Evolutionary conservation across 208 protist species (phyloP), one percentile per base, ranked within the genome.

Genomic region (Cochliopodium minus): DNA sequence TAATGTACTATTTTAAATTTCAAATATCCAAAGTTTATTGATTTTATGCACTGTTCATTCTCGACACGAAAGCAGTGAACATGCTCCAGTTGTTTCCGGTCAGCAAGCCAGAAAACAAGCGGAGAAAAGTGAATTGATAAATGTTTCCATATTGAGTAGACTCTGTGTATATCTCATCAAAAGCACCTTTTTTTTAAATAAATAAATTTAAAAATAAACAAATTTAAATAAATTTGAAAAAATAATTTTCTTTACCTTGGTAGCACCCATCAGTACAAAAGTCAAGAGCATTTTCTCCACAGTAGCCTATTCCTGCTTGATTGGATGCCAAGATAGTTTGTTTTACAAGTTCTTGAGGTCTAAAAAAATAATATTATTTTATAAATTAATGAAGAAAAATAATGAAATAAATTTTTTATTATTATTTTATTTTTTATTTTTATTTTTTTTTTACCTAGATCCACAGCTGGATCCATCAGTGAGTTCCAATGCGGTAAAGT

Each of bases 401-500:
- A n/a, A n/a, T n/a, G n/a, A n/a, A n/a, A n/a, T n/a, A n/a, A n/a
- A n/a, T n/a, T n/a, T n/a, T n/a, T n/a, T n/a, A n/a, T n/a, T n/a
- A n/a, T n/a, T n/a, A n/a, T n/a, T n/a, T n/a, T n/a, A n/a, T n/a
- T n/a, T n/a, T n/a, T n/a, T n/a, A n/a, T n/a, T n/a, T n/a, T n/a
- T n/a, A n/a, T n/a, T n/a, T n/a, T n/a, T n/a, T n/a, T n/a, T n/a
- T n/a, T n/a, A n/a, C n/a, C n/a, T n/a, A n/a, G n/a, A n/a, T n/a
- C n/a, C n/a, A n/a, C n/a, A n/a, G n/a, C n/a, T n/a, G n/a, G n/a
- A n/a, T n/a, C n/a, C 6, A 32, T 74, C 62, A 17, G 22, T 23
- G 64, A 74, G 71, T 57, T 74, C 69, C 7, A 74, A 36, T 33
- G 67, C 73, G 9, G 69, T 74, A 34, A 74, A 74, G 28, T 67